Percentiles rank a stretch among this genome's conserved stretches.
phyloP scores from a whole-genome alignment of 2,329 filamentous ascomycete species.

The Onygenales sp. region DNA sequence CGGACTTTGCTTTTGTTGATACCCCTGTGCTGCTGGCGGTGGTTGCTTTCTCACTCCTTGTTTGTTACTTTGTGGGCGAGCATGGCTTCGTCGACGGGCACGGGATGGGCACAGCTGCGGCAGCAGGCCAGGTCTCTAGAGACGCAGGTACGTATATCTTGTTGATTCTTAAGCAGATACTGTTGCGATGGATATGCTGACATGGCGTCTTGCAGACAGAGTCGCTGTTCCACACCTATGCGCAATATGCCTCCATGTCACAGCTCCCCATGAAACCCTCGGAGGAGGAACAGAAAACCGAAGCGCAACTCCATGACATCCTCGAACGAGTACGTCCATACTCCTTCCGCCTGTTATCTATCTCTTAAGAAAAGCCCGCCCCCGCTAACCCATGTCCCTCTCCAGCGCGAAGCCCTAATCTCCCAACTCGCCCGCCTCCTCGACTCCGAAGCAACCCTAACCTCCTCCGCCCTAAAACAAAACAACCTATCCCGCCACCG shows the following conservation, averaged over 20 bases:
- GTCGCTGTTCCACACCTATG: constrained; percentile 60
- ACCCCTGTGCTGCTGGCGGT: not conserved
- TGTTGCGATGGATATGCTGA: constrained; percentile 8
- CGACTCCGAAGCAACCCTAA: constrained; percentile 80
- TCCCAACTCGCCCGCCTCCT: constrained; percentile 77
- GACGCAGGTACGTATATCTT: constrained; percentile 58
- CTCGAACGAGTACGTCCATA: constrained; percentile 60
- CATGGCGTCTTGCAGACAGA: constrained; percentile 56
- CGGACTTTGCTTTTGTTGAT: not conserved
- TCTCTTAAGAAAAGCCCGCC: not conserved
- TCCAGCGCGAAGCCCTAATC: constrained; percentile 71
- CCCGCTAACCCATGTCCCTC: constrained; percentile 7
- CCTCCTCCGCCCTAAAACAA: constrained; percentile 88
- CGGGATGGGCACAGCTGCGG: constrained; percentile 86
- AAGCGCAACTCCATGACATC: constrained; percentile 73
- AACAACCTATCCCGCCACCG: constrained; percentile 88
- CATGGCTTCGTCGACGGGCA: constrained; percentile 49
- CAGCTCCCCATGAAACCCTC: constrained; percentile 75
- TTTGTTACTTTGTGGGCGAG: constrained; percentile 5
- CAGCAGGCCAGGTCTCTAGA: constrained; percentile 85
- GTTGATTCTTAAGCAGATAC: not conserved
- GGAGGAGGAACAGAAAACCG: constrained; percentile 71
- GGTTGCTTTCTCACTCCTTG: too few species aligned
- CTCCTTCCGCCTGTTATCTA: not conserved
- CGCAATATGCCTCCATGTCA: constrained; percentile 74